Conservation (phyloP, 495 filamentous ascomycete genomes). For the Podospora didyma region DNA sequence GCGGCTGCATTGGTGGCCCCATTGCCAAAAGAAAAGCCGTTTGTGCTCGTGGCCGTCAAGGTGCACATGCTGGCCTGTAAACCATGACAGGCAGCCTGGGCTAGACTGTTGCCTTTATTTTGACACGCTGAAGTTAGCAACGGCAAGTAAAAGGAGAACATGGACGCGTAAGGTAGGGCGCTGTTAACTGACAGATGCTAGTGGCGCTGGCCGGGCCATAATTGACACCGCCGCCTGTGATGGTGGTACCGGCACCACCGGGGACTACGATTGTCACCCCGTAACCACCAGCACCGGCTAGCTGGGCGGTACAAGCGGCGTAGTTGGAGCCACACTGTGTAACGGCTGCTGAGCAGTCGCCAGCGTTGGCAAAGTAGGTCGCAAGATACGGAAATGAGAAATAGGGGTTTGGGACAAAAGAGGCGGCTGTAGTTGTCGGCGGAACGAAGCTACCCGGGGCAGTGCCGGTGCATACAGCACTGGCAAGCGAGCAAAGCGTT, state of each 20-base stretch:
- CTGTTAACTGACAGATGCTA: constrained; percentile 51
- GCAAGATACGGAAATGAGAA: constrained; percentile 66
- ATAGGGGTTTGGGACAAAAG: constrained; percentile 48
- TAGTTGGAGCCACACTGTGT: constrained; percentile 63
- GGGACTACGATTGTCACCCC: constrained; percentile 63
- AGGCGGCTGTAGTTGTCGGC: constrained; percentile 29
- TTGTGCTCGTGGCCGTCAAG: constrained; percentile 16
- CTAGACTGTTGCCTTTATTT: constrained; percentile 25
- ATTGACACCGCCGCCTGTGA: constrained; percentile 34
- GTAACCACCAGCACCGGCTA: constrained; percentile 47
- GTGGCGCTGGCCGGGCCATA: constrained; percentile 47
- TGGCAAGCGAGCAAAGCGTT: constrained; percentile 3
- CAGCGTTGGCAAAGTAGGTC: constrained; percentile 59
- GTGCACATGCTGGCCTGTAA: constrained; percentile 26
- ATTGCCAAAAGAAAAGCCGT: constrained; percentile 28
- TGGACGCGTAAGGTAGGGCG: background rate
- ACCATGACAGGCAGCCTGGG: constrained; percentile 22
- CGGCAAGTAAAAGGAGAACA: background rate
- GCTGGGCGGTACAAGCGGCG: constrained; percentile 54
- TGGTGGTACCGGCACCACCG: constrained; percentile 48
- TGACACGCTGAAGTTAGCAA: background rate
- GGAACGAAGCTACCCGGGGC: constrained; percentile 45
- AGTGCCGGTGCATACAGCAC: constrained; percentile 43
- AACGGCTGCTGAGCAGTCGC: constrained; percentile 63
- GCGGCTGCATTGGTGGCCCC: constrained; percentile 17